Base-by-base conservation (phyloP, 2,329 filamentous ascomycete species). In the Stemphylium lycopersici region DNA sequence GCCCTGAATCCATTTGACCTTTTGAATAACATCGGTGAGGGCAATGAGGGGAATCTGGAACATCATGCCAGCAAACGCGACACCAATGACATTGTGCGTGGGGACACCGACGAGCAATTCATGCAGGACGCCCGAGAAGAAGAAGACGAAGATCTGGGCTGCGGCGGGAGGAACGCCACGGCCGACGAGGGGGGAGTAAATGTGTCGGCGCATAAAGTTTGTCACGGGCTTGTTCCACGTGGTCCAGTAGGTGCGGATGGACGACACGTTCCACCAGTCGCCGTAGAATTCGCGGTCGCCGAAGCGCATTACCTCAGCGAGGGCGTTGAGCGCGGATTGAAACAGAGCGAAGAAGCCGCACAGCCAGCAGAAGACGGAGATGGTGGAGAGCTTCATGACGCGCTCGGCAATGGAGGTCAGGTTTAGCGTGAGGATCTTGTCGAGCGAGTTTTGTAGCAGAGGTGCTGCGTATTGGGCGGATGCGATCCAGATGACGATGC, bases 181-280 rank as follows among this genome's bases (percentile, higher is more conserved):
- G 0, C 90, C 91, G 29, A 96, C 83, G 59, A 99, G 82, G 1
- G 95, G 95, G 34, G 89, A 88, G 78, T 95, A 98, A 46, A 99
- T 87, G 73, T 99, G 95, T 33, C 95, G 83, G 69, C 91, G 93
- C 87, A 99, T 98, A 76, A 96, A 99, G 54, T 92, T 88, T 70
- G 96, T 96, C 5, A 99, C 93, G 0, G 95, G 95, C 73, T 96
- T 96, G 78, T 99, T 99, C 95, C 95, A 99, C 0, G 89, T 90
- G 18, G 93, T 87, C 93, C 93, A 97, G 79, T 99, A 99, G 4
- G 84, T 84, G 31, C 93, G 90, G 6, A 98, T 81, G 62, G 88
- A 92, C 49, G 88, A 67, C 2, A 74, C 73, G 71, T 99, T 99
- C 95, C 95, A 99, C 95, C 95, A 99, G 70, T 96, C 92, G 33